A percentile compares a stretch with the other conserved stretches of the same genome.
Conservation (phyloP, 257 asterid genomes). For the Thymus mandschuricus region DNA sequence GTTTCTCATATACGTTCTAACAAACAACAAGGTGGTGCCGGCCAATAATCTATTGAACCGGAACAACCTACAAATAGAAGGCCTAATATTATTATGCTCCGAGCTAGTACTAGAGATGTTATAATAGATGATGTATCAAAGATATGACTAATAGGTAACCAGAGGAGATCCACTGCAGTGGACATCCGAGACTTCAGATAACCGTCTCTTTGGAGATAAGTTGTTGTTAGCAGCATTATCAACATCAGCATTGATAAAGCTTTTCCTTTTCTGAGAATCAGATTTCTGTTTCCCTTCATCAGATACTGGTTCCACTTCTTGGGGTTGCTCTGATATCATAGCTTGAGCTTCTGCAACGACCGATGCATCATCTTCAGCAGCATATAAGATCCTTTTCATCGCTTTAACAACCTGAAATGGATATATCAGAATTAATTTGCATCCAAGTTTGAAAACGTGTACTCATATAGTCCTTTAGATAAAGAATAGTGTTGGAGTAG, state of each 20-base stretch:
- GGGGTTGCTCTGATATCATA: constrained; percentile 51
- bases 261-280: constrained; percentile 85
- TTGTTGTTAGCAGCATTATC: constrained; percentile 79
- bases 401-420: constrained; percentile 66
- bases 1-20: constrained; percentile 23
- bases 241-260: constrained; percentile 68
- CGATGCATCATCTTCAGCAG: constrained; percentile 70
- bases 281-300: constrained; percentile 49
- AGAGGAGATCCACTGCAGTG: constrained; percentile 85
- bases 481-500: neutral
- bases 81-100: neutral
- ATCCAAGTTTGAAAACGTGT: neutral
- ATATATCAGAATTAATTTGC: neutral
- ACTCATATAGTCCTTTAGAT: neutral
- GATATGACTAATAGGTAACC: constrained; percentile 55
- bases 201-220: constrained; percentile 75
- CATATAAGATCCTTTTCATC: constrained; percentile 65
- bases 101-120: constrained; percentile 20
- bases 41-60: constrained; percentile 39
- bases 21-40: constrained; percentile 33
- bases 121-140: neutral
- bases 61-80: neutral
- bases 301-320: constrained; percentile 41
- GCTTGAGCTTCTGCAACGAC: constrained; percentile 80
- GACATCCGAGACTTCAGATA: constrained; percentile 79